phyloP scores from a whole-genome alignment of 257 asterid genomes.

The Handroanthus guayacan region DNA sequence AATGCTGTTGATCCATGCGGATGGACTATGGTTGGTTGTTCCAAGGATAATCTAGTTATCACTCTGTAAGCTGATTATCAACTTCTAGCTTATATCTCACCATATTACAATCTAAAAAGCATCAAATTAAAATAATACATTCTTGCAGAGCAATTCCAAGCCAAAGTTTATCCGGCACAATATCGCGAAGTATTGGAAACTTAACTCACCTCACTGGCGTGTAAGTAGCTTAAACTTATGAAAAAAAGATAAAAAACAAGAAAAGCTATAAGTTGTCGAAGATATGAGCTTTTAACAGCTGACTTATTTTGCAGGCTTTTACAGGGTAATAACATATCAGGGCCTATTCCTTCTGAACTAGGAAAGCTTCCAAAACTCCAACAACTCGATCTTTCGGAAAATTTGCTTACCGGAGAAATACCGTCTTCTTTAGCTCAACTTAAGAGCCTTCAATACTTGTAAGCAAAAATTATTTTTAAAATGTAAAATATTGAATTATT shows the following conservation, averaged over 20 bases:
- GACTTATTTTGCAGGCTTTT: conserved; percentile 55
- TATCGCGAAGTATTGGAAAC: conserved; percentile 77
- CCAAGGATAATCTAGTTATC: conserved; percentile 60
- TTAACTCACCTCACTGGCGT: conserved; percentile 76
- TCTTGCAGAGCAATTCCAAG: conserved; percentile 84
- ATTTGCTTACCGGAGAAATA: conserved; percentile 66
- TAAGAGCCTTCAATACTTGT: conserved; percentile 77
- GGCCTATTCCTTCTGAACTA: conserved; percentile 74
- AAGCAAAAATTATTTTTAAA: conserved; percentile 36
- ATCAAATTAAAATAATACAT: neutral
- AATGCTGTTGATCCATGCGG: conserved; percentile 94
- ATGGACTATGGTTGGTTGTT: conserved; percentile 82
- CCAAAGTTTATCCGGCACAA: conserved; percentile 78
- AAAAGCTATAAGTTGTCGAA: neutral
- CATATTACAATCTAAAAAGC: neutral
- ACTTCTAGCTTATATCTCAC: too few species aligned
- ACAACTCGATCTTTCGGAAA: conserved; percentile 79
- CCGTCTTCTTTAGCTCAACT: conserved; percentile 76
- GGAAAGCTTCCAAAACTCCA: conserved; percentile 75
- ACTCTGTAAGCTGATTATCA: conserved; percentile 60
- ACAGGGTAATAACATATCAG: conserved; percentile 83
- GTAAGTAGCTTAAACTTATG: conserved; percentile 52
- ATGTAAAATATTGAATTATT: neutral
- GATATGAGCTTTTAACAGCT: neutral
- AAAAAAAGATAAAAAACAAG: neutral